A percentile compares a stretch with the other conserved stretches of the same genome.
phyloP scores from a whole-genome alignment of 805 yeast species.

The Zygosaccharomyces bisporus region DNA sequence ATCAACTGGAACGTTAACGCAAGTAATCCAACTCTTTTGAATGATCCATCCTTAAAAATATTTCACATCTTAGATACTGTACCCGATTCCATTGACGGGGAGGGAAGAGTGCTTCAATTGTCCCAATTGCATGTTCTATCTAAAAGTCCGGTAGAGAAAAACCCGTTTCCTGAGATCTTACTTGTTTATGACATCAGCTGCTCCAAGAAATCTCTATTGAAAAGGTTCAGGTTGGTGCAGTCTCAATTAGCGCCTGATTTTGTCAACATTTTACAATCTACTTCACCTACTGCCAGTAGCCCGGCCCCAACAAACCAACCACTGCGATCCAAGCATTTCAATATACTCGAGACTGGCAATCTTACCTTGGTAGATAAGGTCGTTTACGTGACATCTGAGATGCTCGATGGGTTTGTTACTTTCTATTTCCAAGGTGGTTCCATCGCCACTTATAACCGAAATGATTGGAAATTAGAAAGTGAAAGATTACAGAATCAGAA shows the following conservation, averaged over 20 bases:
- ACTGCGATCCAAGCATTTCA: conserved; percentile 22
- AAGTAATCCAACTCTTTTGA: conserved; percentile 23
- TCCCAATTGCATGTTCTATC: conserved; percentile 27
- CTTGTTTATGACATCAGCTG: conserved; percentile 27
- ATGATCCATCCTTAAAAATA: conserved; percentile 33
- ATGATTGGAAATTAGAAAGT: conserved; percentile 30
- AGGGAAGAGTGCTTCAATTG: conserved; percentile 25
- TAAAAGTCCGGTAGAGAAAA: conserved; percentile 29
- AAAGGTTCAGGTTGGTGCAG: conserved; percentile 25
- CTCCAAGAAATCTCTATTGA: conserved; percentile 24
- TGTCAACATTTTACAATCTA: conserved; percentile 10
- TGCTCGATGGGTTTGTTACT: conserved; percentile 28
- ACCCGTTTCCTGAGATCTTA: conserved; percentile 30
- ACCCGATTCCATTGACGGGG: conserved; percentile 23
- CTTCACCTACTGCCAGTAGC: conserved; percentile 3
- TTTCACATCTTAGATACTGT: conserved; percentile 26
- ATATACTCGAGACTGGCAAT: conserved; percentile 15
- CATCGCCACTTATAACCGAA: conserved; percentile 23
- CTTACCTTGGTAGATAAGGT: conserved; percentile 21
- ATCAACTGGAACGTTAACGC: conserved; percentile 34
- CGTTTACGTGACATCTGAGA: conserved; percentile 25
- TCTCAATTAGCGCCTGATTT: conserved; percentile 24
- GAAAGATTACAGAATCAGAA: conserved; percentile 23
- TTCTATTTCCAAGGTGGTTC: conserved; percentile 28
- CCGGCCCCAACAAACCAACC: conserved; percentile 8